These are phyloP conservation scores for Phyllosticta capitalensis DNA, from an alignment of 2,329 filamentous ascomycete species.

Conservation along the genomic window DNA sequence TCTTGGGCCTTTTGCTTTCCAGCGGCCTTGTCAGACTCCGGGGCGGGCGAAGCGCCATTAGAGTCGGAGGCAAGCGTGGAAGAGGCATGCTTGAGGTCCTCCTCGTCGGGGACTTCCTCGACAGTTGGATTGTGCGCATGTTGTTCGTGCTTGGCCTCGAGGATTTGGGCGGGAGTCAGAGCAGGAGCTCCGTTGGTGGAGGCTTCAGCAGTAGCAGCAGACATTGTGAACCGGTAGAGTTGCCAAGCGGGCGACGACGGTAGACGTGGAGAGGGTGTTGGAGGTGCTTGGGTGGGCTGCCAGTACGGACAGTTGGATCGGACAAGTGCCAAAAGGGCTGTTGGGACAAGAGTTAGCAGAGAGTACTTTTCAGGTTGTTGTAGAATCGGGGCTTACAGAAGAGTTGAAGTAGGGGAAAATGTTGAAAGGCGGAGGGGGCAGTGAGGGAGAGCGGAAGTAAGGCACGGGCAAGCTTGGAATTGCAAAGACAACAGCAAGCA, in stretches of 20 bases:
- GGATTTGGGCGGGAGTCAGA: conserved; percentile 44
- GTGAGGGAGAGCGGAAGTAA: conserved; percentile 3
- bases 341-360: conserved; percentile 13
- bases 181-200: conserved; percentile 24
- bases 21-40: conserved; percentile 53
- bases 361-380: not conserved
- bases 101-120: conserved; percentile 75
- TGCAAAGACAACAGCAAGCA: not conserved
- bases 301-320: conserved; percentile 26
- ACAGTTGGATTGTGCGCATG: conserved; percentile 56
- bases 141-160: conserved; percentile 47
- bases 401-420: not conserved
- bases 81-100: conserved; percentile 48
- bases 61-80: conserved; percentile 18
- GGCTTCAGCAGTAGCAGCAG: conserved; percentile 30
- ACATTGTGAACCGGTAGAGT: conserved; percentile 18
- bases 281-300: conserved; percentile 23
- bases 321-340: conserved; percentile 22
- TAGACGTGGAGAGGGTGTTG: conserved; percentile 25
- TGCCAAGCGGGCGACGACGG: conserved; percentile 9
- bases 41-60: conserved; percentile 21
- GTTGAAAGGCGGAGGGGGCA: not conserved
- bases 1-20: conserved; percentile 58
- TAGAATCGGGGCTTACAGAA: not conserved
- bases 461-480: conserved; percentile 3